Evolutionary conservation across 2,329 filamentous ascomycete species (phyloP), one percentile per base, ranked within the genome.

Genomic region (Acrocalymma vagum): DNA sequence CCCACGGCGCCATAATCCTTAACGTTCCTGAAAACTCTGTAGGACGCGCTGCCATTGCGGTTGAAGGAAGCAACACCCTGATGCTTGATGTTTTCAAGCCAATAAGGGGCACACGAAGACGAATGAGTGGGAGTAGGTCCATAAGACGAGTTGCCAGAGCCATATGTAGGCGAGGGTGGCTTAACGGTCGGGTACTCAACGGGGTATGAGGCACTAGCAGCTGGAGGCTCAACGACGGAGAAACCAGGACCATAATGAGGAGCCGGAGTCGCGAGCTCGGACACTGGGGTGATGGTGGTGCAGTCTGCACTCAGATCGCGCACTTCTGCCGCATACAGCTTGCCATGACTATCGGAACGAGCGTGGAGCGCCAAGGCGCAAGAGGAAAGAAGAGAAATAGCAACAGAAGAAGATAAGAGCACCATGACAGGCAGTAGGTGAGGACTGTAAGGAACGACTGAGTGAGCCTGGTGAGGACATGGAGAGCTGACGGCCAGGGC

Each of bases 11-110:
- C 71, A 44, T 66, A 74, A 28, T 71, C 67, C 41, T 69, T 70
- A 7, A 75, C 72, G 40, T 74, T 74, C 30, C 73, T 60, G 47
- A 68, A 75, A 2, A 74, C 55, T 6, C 64, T 53, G 37, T 74
- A 76, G 4, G 63, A 58, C 8, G 55, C 41, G 35, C 68, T 67
- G 2, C 56, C 50, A 34, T 72, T 69, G 10, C 47, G 47, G 18
- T 67, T 65, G 49, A 73, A 75, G 1, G 69, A 63, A 2, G 66
- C 61, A 31, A 64, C 48, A 22, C 72, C 73, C 43, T 72, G 70
- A 18, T 73, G 70, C 23, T 67, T 69, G 35, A 75, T 70, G 13
- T 67, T 55, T 20, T 69, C 70, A 22, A 72, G 55, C 73, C 72
- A 75, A 38, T 69, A 76, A 3, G 60, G 54, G 15, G 53, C 54